Base-by-base conservation (phyloP, 2,329 filamentous ascomycete genomes). In the Arachnopeziza araneosa region DNA sequence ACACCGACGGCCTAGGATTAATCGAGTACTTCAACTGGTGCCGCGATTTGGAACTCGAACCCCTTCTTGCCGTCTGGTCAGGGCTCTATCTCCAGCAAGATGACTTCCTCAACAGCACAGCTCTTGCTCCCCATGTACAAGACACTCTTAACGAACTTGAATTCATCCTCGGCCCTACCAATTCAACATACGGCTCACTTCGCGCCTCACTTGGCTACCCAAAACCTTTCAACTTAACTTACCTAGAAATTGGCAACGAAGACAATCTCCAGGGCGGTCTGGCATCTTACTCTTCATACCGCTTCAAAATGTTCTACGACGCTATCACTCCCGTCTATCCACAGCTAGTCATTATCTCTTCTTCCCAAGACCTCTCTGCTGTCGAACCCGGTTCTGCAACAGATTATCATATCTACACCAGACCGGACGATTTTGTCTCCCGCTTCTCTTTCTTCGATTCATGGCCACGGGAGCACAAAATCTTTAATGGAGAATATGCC, bases 141-240 rank as follows among this genome's bases (percentile, higher is more conserved):
- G 76, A 79, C 59, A 78, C 77, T 1, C 66, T 82, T 26, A 73
- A 82, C 63, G 78, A 82, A 65, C 72, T 83, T 26, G 79, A 83
- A 64, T 82, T 82, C 66, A 67, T 82, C 21, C 74, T 77, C 44
- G 79, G 80, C 1, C 70, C 75, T 54, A 61, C 72, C 0, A 72
- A 73, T 17, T 79, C 77, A 0, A 69, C 70, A 1, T 80, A 75
- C 63, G 80, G 80, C 19, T 75, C 76, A 8, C 67, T 76, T 5
- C 77, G 80, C 17, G 79, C 77, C 7, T 72, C 75, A 1, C 71
- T 80, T 24, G 81, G 80, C 1, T 77, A 82, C 63, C 72, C 78
- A 1, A 71, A 78, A 12, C 80, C 81, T 0, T 83, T 78, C 69
- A 65, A 61, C 1, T 71, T 83, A 60, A 76, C 77, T n/a, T 80